phyloP scores from a whole-genome alignment of 2,329 filamentous ascomycete species.

The Clonostachys byssicola region DNA sequence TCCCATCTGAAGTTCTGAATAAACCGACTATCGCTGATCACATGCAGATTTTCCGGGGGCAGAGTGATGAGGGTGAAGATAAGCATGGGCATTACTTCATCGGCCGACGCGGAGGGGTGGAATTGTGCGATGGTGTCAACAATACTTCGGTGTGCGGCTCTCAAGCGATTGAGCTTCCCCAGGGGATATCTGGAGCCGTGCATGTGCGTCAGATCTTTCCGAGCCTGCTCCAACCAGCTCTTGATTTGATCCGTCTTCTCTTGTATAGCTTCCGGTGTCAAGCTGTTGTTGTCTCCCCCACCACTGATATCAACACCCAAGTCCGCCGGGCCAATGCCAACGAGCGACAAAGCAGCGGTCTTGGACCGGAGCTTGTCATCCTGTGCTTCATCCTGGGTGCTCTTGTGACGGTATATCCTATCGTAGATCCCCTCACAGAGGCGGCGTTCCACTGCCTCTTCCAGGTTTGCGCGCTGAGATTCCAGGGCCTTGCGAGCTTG shows the following conservation, averaged over 20 bases:
- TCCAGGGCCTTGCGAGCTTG: slow-evolving; percentile 75
- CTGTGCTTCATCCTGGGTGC: slow-evolving; percentile 87
- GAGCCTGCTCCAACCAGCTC: slow-evolving; percentile 66
- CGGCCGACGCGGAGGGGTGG: slow-evolving; percentile 80
- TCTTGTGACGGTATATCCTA: slow-evolving; percentile 86
- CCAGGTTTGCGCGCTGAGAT: slow-evolving; percentile 69
- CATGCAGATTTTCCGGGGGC: slow-evolving; percentile 78
- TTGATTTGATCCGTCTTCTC: slow-evolving; percentile 66
- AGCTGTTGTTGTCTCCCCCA: slow-evolving; percentile 44
- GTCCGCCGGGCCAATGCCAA: slow-evolving; percentile 85
- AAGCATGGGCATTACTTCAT: slow-evolving; percentile 94
- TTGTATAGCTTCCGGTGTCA: slow-evolving; percentile 51
- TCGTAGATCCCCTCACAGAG: slow-evolving; percentile 83
- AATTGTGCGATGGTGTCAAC: slow-evolving; percentile 76
- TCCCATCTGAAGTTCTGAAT: slow-evolving; percentile 88
- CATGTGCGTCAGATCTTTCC: slow-evolving; percentile 71
- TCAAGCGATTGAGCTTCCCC: slow-evolving; percentile 86
- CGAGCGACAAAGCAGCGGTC: slow-evolving; percentile 83
- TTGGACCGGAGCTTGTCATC: slow-evolving; percentile 94
- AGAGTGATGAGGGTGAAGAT: slow-evolving; percentile 95
- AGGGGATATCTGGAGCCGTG: slow-evolving; percentile 81
- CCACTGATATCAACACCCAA: slow-evolving; percentile 65
- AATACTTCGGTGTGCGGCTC: slow-evolving; percentile 86
- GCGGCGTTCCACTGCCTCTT: slow-evolving; percentile 87
- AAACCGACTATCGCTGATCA: slow-evolving; percentile 92